Percentiles rank a stretch among this genome's conserved stretches.
These are phyloP conservation scores for Talaromyces sp. DNA, from an alignment of 2,329 filamentous ascomycete genomes.

Conservation along the genomic window DNA sequence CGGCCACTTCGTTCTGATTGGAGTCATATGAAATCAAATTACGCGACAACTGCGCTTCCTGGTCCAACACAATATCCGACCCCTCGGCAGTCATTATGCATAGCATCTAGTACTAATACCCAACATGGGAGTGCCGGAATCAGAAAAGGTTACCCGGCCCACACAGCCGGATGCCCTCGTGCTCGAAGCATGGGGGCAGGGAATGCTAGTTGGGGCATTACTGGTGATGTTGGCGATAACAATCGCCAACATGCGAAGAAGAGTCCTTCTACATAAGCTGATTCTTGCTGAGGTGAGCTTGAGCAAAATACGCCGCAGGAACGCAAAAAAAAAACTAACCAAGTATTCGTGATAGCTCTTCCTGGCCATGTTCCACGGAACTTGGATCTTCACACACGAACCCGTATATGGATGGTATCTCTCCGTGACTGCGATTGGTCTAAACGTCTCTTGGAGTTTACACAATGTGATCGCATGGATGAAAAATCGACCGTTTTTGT, in stretches of 20 bases:
- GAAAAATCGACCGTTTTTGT: conserved; percentile 61
- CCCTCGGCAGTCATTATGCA: not conserved
- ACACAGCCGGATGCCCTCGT: conserved; percentile 34
- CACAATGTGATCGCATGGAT: conserved; percentile 68
- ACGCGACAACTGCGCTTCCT: not conserved
- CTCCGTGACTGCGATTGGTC: conserved; percentile 54
- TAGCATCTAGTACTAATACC: not conserved
- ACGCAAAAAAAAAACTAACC: too few relatives aligned
- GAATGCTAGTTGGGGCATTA: conserved; percentile 49
- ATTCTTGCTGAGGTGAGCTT: conserved; percentile 47
- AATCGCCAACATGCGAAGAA: conserved; percentile 49
- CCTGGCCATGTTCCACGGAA: conserved; percentile 56
- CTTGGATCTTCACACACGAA: conserved; percentile 57
- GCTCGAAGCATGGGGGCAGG: conserved; percentile 50
- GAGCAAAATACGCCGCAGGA: too few relatives aligned
- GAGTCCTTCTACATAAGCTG: conserved; percentile 50
- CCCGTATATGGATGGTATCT: conserved; percentile 63
- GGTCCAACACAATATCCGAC: not conserved
- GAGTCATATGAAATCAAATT: not conserved
- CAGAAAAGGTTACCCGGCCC: conserved; percentile 17
- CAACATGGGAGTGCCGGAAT: conserved; percentile 7
- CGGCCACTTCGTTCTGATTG: not conserved
- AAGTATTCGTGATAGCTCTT: conserved; percentile 42
- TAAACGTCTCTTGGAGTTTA: conserved; percentile 62
- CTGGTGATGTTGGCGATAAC: conserved; percentile 51